Base-by-base conservation (phyloP, 495 filamentous ascomycete species). In the Neohortaea acidophila region DNA sequence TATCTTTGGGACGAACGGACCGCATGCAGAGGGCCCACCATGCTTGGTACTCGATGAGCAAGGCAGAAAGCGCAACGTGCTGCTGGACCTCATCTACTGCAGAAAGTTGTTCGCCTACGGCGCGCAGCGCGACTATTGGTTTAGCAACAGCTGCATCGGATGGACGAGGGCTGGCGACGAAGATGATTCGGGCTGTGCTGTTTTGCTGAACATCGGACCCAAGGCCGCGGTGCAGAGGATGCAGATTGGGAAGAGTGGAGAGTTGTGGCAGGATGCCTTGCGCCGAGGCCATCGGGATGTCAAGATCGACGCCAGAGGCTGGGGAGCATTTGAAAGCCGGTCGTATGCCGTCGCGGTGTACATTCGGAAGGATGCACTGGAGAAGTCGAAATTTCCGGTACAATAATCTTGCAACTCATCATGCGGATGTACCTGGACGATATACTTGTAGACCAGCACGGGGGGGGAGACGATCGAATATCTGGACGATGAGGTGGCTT, bases 91-190 rank as follows among this genome's bases (percentile, higher is more conserved):
- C 9, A 65, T 64, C 12, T 62, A 76, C 17, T 76, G 72, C 4
- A 64, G 79, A 4, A 80, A 77, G 52, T 59, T 78, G 1, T 84
- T 80, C 46, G 67, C 73, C 0, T 79, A 81, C 50, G 79, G 79
- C 9, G 53, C 62, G 21, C 79, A 82, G 45, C 58, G 64, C 13
- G 74, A 82, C 44, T 84, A 81, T 53, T 79, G 78, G 43, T 69
- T 80, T 54, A 63, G 65, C 28, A 49, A 58, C 18, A 74, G 72
- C 23, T 84, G 78, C 53, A 68, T 84, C 41, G 79, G 78, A 49
- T 84, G 74, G 61, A 70, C 77, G 1, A 61, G 79, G 5, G 68
- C 22, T 21, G 52, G 52, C 2, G 29, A 48, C 1, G 34, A 33
- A 36, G 48, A 51, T 13, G 17, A 25, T 8, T 23, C 38, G 14